Percentiles rank a stretch among this genome's conserved stretches.
Conservation (phyloP, 306 rosid species). For the Inga laurina region DNA sequence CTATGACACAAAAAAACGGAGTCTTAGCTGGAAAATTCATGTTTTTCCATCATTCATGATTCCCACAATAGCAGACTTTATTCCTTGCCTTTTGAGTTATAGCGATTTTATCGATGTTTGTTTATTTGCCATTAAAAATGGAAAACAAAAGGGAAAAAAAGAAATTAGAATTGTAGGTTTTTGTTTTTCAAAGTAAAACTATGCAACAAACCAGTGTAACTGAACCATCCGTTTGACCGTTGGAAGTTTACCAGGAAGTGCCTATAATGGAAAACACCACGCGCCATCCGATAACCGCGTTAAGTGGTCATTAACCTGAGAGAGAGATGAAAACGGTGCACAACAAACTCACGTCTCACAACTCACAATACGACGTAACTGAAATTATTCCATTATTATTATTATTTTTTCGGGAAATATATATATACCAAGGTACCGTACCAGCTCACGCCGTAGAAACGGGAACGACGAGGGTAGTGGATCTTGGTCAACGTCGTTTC, state of each 20-base stretch:
- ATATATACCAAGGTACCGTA: not conserved
- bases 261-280: conserved; percentile 15
- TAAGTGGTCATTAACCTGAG: conserved; percentile 24
- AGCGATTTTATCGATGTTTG: not conserved
- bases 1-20: not conserved
- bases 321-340: not conserved
- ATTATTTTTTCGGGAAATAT: too few species aligned
- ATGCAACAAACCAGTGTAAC: conserved; percentile 27
- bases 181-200: not conserved
- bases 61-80: not conserved
- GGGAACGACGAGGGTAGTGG: not conserved
- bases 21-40: not conserved
- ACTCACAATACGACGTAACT: not conserved
- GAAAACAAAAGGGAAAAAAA: not conserved
- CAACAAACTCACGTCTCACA: not conserved
- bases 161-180: not conserved
- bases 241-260: conserved; percentile 18
- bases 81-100: not conserved
- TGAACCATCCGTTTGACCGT: conserved; percentile 41
- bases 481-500: conserved; percentile 13
- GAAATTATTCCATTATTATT: not conserved
- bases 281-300: not conserved
- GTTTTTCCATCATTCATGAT: not conserved
- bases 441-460: not conserved
- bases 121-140: not conserved